A percentile compares a stretch with the other conserved stretches of the same genome.
phyloP scores from a whole-genome alignment of 768 basidiomycete species.

The Trichaptum fuscoviolaceum region DNA sequence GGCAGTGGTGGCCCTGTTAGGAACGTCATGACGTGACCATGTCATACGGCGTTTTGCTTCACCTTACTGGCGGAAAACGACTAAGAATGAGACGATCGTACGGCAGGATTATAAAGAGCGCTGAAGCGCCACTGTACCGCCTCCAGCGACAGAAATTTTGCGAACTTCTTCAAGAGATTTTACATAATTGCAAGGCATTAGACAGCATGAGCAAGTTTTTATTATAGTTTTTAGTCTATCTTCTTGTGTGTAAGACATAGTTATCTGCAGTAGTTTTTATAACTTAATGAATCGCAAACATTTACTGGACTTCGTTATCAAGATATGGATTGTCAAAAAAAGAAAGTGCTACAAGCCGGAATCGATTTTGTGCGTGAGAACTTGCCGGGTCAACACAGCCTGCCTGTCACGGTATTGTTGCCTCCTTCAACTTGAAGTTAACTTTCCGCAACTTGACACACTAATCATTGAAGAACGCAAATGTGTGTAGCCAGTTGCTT shows the following conservation, averaged over 20 bases:
- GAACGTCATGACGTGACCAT: neutral
- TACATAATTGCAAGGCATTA: neutral
- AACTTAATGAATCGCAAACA: neutral
- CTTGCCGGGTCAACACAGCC: too few relatives aligned
- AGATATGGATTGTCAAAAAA: neutral
- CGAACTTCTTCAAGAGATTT: neutral
- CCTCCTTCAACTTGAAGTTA: too few relatives aligned
- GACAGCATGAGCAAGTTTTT: neutral
- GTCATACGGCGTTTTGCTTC: neutral
- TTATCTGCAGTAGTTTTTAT: neutral
- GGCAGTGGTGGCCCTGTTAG: neutral
- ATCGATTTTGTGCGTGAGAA: too few relatives aligned
- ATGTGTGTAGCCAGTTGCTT: too few relatives aligned
- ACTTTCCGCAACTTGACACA: too few relatives aligned
- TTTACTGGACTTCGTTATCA: neutral
- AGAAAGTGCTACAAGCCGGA: too few relatives aligned
- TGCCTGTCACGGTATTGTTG: too few relatives aligned
- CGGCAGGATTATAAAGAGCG: neutral
- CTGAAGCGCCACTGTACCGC: neutral
- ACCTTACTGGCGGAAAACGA: neutral
- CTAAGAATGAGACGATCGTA: neutral
- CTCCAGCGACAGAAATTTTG: neutral
- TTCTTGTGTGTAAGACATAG: neutral
- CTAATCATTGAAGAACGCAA: too few relatives aligned
- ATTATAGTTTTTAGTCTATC: neutral